phyloP scores from a whole-genome alignment of 805 yeast species.

The Saccharomycopsis oosterbeekiorum region DNA sequence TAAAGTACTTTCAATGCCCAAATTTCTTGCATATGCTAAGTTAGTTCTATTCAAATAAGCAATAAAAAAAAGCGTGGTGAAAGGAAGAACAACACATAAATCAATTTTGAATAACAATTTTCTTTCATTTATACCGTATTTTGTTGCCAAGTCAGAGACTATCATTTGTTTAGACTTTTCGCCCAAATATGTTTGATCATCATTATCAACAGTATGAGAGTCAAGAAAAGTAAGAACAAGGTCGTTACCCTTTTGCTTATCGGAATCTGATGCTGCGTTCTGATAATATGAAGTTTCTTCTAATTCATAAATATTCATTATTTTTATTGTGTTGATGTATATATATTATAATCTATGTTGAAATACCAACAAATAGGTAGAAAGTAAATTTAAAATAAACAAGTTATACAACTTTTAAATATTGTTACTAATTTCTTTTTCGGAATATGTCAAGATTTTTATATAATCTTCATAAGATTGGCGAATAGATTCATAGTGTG shows the following conservation, averaged over 20 bases:
- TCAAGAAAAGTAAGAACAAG: neutral
- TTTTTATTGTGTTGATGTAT: neutral
- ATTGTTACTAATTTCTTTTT: too few relatives aligned
- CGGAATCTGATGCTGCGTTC: neutral
- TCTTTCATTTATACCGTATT: conserved; percentile 39
- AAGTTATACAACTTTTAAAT: too few relatives aligned
- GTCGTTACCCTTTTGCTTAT: neutral
- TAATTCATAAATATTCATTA: neutral
- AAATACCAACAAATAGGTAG: too few relatives aligned
- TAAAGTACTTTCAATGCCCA: conserved; percentile 48
- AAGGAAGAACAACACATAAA: conserved; percentile 56
- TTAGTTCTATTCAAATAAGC: conserved; percentile 69
- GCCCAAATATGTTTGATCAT: neutral
- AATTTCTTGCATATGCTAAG: conserved; percentile 61
- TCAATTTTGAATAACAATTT: conserved; percentile 55
- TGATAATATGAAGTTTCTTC: neutral
- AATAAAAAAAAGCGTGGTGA: conserved; percentile 55
- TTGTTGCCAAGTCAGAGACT: conserved; percentile 29
- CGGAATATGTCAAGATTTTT: too few relatives aligned
- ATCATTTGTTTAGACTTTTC: conserved; percentile 8
- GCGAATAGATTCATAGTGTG: too few relatives aligned
- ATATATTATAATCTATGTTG: too few relatives aligned
- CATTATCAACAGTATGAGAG: neutral
- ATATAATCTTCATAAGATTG: too few relatives aligned
- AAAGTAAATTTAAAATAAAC: too few relatives aligned